Conservation (phyloP, 108 stramenopile species). For the Bacterosira constricta region DNA sequence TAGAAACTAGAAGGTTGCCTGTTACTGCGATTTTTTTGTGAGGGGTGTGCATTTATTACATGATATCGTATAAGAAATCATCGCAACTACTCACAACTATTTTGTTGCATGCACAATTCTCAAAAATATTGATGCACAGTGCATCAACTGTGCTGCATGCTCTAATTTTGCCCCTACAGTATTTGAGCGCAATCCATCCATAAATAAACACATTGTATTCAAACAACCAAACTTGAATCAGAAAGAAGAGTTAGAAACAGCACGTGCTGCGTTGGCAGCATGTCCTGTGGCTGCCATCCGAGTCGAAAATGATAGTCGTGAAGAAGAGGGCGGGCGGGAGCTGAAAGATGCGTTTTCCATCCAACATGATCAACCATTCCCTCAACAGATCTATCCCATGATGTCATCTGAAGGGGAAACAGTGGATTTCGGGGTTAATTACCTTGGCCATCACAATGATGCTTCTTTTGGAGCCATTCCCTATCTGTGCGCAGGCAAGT, state of each 20-base stretch:
- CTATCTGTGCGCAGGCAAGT: conserved; percentile 45
- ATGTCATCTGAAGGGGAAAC: too few species aligned
- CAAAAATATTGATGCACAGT: conserved; percentile 11
- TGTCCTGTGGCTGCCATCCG: conserved; percentile 83
- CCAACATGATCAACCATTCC: conserved; percentile 49
- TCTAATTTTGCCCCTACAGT: conserved; percentile 58
- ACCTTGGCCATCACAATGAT: conserved; percentile 71
- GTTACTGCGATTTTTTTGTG: too few species aligned
- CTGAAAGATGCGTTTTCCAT: conserved; percentile 42
- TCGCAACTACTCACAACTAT: too few species aligned
- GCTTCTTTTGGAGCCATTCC: conserved; percentile 69
- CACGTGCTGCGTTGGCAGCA: conserved; percentile 65
- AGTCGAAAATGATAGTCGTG: conserved; percentile 46
- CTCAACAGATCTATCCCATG: conserved; percentile 33
- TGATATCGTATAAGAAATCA: too few species aligned
- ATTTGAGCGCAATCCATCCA: conserved; percentile 38
- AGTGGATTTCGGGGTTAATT: conserved; percentile 48
- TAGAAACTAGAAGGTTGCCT: too few species aligned
- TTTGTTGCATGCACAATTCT: background rate
- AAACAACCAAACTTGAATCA: conserved; percentile 14
- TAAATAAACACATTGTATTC: conserved; percentile 55
- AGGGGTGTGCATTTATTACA: too few species aligned
- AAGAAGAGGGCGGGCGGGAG: conserved; percentile 27
- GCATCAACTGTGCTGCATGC: conserved; percentile 80
- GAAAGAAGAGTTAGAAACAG: conserved; percentile 48